A percentile compares a stretch with the other conserved stretches of the same genome.
These are phyloP conservation scores for Penicillium oxalicum DNA, from an alignment of 2,329 filamentous ascomycete genomes.

Conservation along the genomic window DNA sequence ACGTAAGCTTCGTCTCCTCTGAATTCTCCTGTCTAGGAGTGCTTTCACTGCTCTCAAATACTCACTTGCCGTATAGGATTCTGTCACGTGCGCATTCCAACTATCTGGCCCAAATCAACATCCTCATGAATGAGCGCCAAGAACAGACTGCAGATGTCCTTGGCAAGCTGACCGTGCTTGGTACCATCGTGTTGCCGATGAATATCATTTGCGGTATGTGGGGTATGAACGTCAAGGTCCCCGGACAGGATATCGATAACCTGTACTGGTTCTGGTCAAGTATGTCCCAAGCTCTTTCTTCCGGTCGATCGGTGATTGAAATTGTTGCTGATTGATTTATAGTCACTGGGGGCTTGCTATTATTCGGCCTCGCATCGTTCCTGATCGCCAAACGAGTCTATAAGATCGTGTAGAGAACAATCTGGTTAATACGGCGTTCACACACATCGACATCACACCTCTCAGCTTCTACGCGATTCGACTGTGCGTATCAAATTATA, in stretches of 20 bases:
- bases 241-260: slow-evolving; percentile 78
- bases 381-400: slow-evolving; percentile 78
- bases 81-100: slow-evolving; percentile 88
- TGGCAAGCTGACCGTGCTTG: slow-evolving; percentile 88
- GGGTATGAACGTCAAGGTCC: slow-evolving; percentile 98
- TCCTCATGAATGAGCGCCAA: slow-evolving; percentile 95
- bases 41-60: neutral
- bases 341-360: slow-evolving; percentile 66
- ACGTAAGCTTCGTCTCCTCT: slow-evolving; percentile 54
- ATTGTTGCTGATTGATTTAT: slow-evolving; percentile 3
- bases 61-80: slow-evolving; percentile 51
- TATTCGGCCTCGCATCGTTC: slow-evolving; percentile 76
- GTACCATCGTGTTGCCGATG: slow-evolving; percentile 96
- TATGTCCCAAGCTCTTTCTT: slow-evolving; percentile 22
- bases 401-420: slow-evolving; percentile 57
- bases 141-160: slow-evolving; percentile 94
- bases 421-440: too few species aligned
- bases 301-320: neutral
- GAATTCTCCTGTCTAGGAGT: neutral
- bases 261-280: slow-evolving; percentile 67
- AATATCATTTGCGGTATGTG: slow-evolving; percentile 98
- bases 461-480: too few species aligned
- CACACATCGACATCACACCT: too few species aligned
- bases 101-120: slow-evolving; percentile 98
- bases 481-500: too few species aligned